Percentiles rank a stretch among this genome's conserved stretches.
phyloP scores from a whole-genome alignment of 2,329 filamentous ascomycete genomes.

The Penicillium sp. region DNA sequence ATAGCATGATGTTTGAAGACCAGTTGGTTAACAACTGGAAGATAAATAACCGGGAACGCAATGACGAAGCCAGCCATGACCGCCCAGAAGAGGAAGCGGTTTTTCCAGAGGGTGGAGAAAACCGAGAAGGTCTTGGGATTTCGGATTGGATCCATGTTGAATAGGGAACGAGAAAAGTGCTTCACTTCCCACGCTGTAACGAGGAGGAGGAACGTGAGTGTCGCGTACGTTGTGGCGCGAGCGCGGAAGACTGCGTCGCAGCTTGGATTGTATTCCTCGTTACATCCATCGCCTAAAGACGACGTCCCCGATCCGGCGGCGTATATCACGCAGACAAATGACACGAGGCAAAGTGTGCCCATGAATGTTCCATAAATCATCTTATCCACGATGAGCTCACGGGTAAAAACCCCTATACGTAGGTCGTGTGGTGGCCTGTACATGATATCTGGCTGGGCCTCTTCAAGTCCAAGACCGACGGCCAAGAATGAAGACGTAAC shows the following conservation, averaged over 20 bases:
- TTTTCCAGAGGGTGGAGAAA: slow-evolving; percentile 64
- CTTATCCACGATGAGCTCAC: slow-evolving; percentile 40
- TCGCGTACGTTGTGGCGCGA: slow-evolving; percentile 70
- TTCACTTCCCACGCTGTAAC: slow-evolving; percentile 78
- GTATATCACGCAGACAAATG: slow-evolving; percentile 40
- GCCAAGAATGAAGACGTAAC: slow-evolving; percentile 82
- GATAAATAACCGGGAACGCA: slow-evolving; percentile 61
- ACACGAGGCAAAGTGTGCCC: slow-evolving; percentile 41
- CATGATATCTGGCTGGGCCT: slow-evolving; percentile 73
- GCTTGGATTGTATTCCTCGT: slow-evolving; percentile 45
- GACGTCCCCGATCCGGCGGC: slow-evolving; percentile 38
- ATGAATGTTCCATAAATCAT: slow-evolving; percentile 46
- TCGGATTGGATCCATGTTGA: slow-evolving; percentile 54
- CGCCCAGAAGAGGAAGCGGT: slow-evolving; percentile 68
- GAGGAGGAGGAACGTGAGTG: slow-evolving; percentile 70
- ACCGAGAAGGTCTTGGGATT: slow-evolving; percentile 63
- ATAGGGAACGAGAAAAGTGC: slow-evolving; percentile 70
- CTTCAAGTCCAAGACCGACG: slow-evolving; percentile 79
- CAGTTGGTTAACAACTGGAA: slow-evolving; percentile 60
- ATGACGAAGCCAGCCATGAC: slow-evolving; percentile 55
- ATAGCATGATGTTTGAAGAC: slow-evolving; percentile 67
- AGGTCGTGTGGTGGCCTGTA: slow-evolving; percentile 69
- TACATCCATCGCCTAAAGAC: slow-evolving; percentile 55
- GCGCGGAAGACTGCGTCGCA: slow-evolving; percentile 63
- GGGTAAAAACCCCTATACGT: slow-evolving; percentile 40